Percentiles rank a stretch among this genome's conserved stretches.
These are phyloP conservation scores for Chaetoceros muelleri DNA, from an alignment of 108 stramenopile species.

Conservation along the genomic window DNA sequence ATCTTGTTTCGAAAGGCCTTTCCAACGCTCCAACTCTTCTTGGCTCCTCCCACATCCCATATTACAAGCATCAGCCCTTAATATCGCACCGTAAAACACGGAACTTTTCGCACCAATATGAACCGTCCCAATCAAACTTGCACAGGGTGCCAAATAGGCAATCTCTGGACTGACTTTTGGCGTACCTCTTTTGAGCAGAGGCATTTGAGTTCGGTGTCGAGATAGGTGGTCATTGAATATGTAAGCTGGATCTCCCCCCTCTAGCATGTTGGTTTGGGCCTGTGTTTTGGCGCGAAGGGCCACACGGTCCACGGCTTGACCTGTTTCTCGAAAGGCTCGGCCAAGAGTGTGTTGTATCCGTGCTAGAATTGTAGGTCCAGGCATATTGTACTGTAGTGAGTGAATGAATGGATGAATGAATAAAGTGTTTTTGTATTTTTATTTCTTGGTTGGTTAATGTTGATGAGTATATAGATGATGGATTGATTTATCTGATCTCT, in stretches of 20 bases:
- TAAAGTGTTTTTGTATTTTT: too few relatives aligned
- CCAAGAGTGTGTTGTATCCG: slow-evolving; percentile 58
- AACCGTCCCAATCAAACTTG: slow-evolving; percentile 76
- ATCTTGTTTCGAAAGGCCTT: slow-evolving; percentile 2
- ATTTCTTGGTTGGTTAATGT: too few relatives aligned
- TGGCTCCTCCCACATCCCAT: slow-evolving; percentile 32
- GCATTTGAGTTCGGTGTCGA: slow-evolving; percentile 66
- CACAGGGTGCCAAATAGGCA: slow-evolving; percentile 77
- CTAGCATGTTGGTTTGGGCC: slow-evolving; percentile 31
- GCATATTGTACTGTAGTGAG: too few relatives aligned
- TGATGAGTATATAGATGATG: too few relatives aligned
- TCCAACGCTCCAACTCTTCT: slow-evolving; percentile 7
- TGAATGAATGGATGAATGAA: too few relatives aligned
- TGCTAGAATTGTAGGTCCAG: slow-evolving; percentile 38
- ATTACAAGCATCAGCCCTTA: slow-evolving; percentile 66
- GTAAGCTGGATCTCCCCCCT: slow-evolving; percentile 59
- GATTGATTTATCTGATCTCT: too few relatives aligned
- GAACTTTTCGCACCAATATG: slow-evolving; percentile 52
- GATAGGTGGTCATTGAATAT: slow-evolving; percentile 62
- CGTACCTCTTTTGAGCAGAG: slow-evolving; percentile 46
- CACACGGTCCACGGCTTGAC: slow-evolving; percentile 71
- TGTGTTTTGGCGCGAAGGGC: slow-evolving; percentile 47
- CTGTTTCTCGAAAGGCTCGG: slow-evolving; percentile 77
- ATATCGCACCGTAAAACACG: slow-evolving; percentile 70
- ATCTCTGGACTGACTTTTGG: slow-evolving; percentile 50